Evolutionary conservation across 2,329 filamentous ascomycete genomes (phyloP), one percentile per base, ranked within the genome.

Genomic region (Monosporascus ibericus): DNA sequence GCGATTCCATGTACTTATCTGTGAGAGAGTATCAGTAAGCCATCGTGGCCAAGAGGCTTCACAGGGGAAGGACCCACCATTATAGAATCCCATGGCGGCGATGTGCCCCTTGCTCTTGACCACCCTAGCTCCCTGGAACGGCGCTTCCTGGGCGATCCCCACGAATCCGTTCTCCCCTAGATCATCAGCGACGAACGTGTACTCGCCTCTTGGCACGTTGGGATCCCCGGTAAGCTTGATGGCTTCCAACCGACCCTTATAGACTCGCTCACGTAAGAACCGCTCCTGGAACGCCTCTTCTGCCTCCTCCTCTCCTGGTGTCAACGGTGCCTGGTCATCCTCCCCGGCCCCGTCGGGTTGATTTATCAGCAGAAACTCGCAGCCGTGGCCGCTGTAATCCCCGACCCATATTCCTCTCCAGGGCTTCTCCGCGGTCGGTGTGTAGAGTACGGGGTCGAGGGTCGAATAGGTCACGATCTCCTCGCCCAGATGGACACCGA

Each of bases 391-490:
- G 25, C 84, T 87, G 63, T 96, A 96, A 66, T 96, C 92, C 1
- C 92, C 92, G 17, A 91, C 87, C 88, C 90, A 97, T 30, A 99
- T 90, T 0, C 92, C 92, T 57, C 90, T 84, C 75, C 86, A 96
- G 0, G 91, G 92, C 65, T 91, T 92, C 51, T 85, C 77, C 9
- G 73, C 67, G 0, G 91, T 95, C 0, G 92, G 90, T 0, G 84
- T 94, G 66, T 95, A 96, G n/a, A 87, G 70, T 3, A 72, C 73
- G 3, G 84, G 81, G 44, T 90, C 84, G 1, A 97, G 74, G 0
- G 91, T 95, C 7, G 82, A 75, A 56, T 80, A 86, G 0, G 87
- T 90, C 61, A 83, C 69, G 40, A 84, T 61, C 52, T 79, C 74
- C 59, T 83, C 79, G 27, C 76, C 79, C 34, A 81, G 69, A 57